Percentiles rank a stretch among this genome's conserved stretches.
Conservation (phyloP, 2,329 filamentous ascomycete species). For the Penicillium expansum region DNA sequence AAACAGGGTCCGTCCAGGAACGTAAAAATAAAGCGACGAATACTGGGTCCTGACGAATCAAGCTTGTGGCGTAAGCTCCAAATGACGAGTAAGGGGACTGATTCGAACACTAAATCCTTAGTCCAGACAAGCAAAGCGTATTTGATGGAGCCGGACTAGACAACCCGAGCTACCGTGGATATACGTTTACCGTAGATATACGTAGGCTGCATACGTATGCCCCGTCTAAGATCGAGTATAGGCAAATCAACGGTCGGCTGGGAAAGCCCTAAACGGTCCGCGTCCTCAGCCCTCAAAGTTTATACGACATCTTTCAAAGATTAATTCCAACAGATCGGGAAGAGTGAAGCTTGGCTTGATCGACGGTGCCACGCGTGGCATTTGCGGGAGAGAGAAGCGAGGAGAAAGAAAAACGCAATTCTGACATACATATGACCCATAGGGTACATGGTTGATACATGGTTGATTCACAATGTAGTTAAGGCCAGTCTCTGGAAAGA, state of each 20-base stretch:
- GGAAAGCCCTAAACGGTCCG: constrained; percentile 8
- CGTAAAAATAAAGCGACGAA: neutral
- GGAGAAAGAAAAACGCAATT: neutral
- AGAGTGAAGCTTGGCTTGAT: constrained; percentile 22
- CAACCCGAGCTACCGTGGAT: constrained; percentile 1
- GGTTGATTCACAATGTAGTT: no score
- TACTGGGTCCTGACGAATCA: constrained; percentile 11
- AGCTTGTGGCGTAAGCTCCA: constrained; percentile 19
- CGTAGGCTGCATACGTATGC: constrained; percentile 27
- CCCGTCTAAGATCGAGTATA: constrained; percentile 7
- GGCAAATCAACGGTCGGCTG: constrained; percentile 21
- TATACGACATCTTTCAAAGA: neutral
- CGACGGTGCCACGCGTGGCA: neutral
- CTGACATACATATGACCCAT: neutral
- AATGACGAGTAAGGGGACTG: constrained; percentile 13
- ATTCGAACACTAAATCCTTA: constrained; percentile 7
- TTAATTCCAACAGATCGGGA: constrained; percentile 14
- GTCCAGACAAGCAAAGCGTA: constrained; percentile 10
- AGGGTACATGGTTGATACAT: neutral
- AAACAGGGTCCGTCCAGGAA: constrained; percentile 12
- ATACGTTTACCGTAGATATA: constrained; percentile 14
- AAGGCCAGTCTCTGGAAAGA: neutral
- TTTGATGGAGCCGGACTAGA: constrained; percentile 14
- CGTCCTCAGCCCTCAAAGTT: constrained; percentile 8
- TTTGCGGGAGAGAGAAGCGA: neutral